Percentiles rank a stretch among this genome's conserved stretches.
phyloP scores from a whole-genome alignment of 2,329 filamentous ascomycete species.

The Fusarium succisae region DNA sequence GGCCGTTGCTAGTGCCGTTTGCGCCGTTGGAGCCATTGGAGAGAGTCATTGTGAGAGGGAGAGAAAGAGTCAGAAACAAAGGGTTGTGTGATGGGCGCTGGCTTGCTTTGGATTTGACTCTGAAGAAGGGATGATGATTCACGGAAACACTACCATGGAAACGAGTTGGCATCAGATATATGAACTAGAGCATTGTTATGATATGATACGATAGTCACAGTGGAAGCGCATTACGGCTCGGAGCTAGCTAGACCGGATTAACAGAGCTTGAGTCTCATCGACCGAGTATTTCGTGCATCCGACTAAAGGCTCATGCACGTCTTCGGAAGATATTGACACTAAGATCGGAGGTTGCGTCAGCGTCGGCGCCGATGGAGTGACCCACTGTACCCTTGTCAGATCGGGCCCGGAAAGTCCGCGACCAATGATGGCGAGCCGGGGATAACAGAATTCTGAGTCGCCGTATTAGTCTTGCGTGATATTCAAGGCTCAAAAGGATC shows the following conservation, averaged over 20 bases:
- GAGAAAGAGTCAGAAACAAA: not conserved
- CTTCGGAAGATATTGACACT: not conserved
- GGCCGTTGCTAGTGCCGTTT: not conserved
- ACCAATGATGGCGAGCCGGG: not conserved
- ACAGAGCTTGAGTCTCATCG: not conserved
- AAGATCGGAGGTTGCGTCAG: not conserved
- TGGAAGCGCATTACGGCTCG: not conserved
- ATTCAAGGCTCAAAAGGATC: not conserved
- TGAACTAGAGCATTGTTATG: not conserved
- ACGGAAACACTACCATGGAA: not conserved
- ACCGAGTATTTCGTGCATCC: not conserved
- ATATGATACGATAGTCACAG: not conserved
- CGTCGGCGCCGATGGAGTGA: not conserved
- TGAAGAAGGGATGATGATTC: not conserved
- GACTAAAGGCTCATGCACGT: not conserved
- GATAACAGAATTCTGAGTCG: not conserved
- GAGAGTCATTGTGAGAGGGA: not conserved
- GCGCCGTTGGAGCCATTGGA: not conserved
- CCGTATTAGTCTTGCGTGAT: not conserved
- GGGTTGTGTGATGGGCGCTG: not conserved
- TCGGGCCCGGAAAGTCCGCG: not conserved
- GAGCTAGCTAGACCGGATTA: not conserved
- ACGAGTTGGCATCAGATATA: not conserved
- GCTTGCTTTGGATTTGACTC: not conserved
- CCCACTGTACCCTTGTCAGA: not conserved